Evolutionary conservation across 1,284 basidiomycete species (phyloP).

Genomic region (Apiotrichum laibachii): DNA sequence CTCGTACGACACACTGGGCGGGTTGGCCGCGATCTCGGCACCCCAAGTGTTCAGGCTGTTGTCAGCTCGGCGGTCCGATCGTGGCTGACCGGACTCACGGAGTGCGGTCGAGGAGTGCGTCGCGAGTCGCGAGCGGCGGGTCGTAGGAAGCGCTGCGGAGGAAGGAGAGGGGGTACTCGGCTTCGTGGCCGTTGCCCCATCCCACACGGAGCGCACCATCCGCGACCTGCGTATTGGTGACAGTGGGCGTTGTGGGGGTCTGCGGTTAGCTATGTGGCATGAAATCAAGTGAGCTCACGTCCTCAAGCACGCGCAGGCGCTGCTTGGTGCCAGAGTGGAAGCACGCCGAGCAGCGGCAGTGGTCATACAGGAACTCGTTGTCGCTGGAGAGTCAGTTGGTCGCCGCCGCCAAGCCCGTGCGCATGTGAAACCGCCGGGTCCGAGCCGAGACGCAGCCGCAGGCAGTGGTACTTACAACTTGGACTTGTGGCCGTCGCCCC

Average conservation of each 20-base stretch:
- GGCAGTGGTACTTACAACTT: too few relatives aligned
- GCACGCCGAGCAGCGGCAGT: constrained; percentile 83
- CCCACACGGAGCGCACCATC: constrained; percentile 25
- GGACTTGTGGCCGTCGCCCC: too few relatives aligned
- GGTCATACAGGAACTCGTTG: constrained; percentile 72
- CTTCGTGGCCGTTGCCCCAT: constrained; percentile 63
- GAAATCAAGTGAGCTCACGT: constrained; percentile 55
- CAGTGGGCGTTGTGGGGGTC: constrained; percentile 70
- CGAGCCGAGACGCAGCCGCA: too few relatives aligned
- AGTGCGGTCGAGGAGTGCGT: constrained; percentile 11
- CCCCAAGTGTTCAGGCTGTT: constrained; percentile 76
- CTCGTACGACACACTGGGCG: constrained; percentile 72
- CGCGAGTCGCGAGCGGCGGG: constrained; percentile 24
- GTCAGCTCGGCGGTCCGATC: constrained; percentile 2
- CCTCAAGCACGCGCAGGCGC: constrained; percentile 77
- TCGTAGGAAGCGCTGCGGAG: constrained; percentile 25
- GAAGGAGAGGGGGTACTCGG: constrained; percentile 65
- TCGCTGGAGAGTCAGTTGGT: constrained; percentile 54
- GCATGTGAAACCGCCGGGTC: too few relatives aligned
- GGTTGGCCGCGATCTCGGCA: constrained; percentile 67
- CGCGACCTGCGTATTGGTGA: constrained; percentile 14
- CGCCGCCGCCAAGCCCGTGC: too few relatives aligned
- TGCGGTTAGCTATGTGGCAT: constrained; percentile 38
- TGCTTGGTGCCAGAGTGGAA: constrained; percentile 90
- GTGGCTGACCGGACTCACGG: neutral